These are phyloP conservation scores for Acmispon strigosus DNA, from an alignment of 306 rosid species.

Conservation along the genomic window DNA sequence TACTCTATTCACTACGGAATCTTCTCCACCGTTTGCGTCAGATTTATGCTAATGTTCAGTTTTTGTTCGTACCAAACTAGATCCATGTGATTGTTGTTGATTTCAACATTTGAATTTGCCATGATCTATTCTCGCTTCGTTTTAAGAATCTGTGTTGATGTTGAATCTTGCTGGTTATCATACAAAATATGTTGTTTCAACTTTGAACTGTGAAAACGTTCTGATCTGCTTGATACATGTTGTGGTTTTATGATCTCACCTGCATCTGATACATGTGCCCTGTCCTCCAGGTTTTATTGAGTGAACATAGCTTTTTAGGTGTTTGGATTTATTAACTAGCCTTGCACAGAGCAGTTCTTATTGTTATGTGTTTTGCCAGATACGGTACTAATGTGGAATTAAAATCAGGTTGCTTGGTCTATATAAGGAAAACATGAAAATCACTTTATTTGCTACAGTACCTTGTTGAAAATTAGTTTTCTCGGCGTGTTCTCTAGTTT, in stretches of 20 bases:
- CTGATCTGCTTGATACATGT: not conserved
- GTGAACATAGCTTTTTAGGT: not conserved
- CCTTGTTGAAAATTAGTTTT: not conserved
- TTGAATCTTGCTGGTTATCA: conserved; percentile 9
- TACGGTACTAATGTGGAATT: not conserved
- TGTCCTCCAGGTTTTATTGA: not conserved
- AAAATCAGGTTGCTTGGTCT: not conserved
- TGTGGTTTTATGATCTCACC: not conserved
- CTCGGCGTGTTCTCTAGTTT: not conserved
- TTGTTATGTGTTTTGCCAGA: not conserved
- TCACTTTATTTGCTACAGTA: not conserved
- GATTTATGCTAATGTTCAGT: not conserved
- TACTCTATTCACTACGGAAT: not conserved
- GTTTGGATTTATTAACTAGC: not conserved
- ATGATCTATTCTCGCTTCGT: not conserved
- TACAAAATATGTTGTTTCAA: not conserved
- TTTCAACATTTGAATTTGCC: not conserved
- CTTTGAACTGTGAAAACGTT: not conserved
- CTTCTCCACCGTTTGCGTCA: not conserved
- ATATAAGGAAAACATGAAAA: not conserved
- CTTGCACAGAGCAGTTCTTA: not conserved
- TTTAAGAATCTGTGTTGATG: not conserved
- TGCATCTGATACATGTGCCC: not conserved
- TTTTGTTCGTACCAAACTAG: not conserved
- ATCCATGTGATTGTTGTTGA: conserved; percentile 20